Evolutionary conservation across 2,329 filamentous ascomycete species (phyloP).

Genomic region (Coniochaeta sp.): DNA sequence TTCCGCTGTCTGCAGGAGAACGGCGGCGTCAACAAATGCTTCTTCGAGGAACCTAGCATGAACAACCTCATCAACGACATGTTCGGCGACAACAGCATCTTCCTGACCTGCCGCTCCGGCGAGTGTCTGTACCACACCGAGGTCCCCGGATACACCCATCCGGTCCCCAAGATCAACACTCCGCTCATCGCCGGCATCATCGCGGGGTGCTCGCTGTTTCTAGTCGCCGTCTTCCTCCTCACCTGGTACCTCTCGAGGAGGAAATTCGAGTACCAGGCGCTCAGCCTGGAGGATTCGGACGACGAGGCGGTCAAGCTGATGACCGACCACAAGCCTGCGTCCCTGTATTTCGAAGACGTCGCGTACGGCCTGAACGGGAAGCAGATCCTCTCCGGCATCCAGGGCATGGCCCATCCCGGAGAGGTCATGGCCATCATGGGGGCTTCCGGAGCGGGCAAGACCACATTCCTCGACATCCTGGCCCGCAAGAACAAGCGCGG

Average conservation of each 20-base stretch:
- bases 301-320: constrained; percentile 84
- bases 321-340: constrained; percentile 83
- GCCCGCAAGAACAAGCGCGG: constrained; percentile 97
- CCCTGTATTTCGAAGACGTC: constrained; percentile 82
- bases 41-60: constrained; percentile 85
- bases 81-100: constrained; percentile 88
- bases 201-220: constrained; percentile 74
- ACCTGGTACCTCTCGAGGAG: constrained; percentile 86
- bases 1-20: constrained; percentile 68
- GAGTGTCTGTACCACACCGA: constrained; percentile 93
- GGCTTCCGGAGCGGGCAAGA: constrained; percentile 94
- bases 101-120: constrained; percentile 72
- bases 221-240: constrained; percentile 76
- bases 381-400: constrained; percentile 71
- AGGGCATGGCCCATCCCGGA: constrained; percentile 86
- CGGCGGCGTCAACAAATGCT: constrained; percentile 59
- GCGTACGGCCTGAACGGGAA: constrained; percentile 83
- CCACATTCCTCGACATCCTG: constrained; percentile 91
- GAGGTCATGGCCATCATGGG: constrained; percentile 98
- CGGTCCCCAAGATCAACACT: constrained; percentile 93
- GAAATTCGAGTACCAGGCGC: constrained; percentile 60
- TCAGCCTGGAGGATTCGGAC: constrained; percentile 82
- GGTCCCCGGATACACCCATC: constrained; percentile 81
- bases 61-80: constrained; percentile 80
- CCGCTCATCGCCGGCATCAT: constrained; percentile 93